These are phyloP conservation scores for Theobroma cacao DNA, from an alignment of 345 rosid genomes.

Conservation along the genomic window DNA sequence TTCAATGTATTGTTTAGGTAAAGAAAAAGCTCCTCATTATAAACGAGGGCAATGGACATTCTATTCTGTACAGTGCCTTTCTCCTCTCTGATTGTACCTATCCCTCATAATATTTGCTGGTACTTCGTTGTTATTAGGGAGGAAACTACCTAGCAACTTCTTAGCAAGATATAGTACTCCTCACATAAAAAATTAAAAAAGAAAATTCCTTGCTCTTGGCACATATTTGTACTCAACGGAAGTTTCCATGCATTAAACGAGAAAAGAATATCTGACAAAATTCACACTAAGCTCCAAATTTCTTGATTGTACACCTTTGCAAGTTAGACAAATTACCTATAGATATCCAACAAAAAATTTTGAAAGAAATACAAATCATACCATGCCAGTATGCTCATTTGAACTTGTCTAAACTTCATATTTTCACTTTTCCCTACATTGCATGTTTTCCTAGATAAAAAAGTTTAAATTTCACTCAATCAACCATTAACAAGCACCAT, in stretches of 20 bases:
- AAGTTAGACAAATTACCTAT: not conserved
- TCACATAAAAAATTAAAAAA: not conserved
- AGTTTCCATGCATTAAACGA: slow-evolving; percentile 12
- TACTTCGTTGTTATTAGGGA: not conserved
- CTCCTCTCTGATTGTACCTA: not conserved
- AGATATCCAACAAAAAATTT: slow-evolving; percentile 3
- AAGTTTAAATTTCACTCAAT: not conserved
- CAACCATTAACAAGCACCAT: not conserved
- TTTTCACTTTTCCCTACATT: not conserved
- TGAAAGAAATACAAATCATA: slow-evolving; percentile 7
- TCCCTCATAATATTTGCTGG: not conserved
- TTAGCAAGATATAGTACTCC: not conserved
- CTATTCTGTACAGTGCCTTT: not conserved
- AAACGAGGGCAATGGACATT: not conserved
- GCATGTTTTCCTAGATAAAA: not conserved
- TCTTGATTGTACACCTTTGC: not conserved
- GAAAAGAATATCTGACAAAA: not conserved
- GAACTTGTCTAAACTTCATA: not conserved
- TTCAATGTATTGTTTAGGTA: not conserved
- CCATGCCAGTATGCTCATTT: not conserved
- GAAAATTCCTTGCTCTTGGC: not conserved
- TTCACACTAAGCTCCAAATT: slow-evolving; percentile 3
- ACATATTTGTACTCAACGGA: not conserved
- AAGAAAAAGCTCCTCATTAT: not conserved
- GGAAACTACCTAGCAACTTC: slow-evolving; percentile 20